Evolutionary conservation across 495 filamentous ascomycete species (phyloP), one percentile per base, ranked within the genome.

Genomic region (Hyaloscypha finlandica): DNA sequence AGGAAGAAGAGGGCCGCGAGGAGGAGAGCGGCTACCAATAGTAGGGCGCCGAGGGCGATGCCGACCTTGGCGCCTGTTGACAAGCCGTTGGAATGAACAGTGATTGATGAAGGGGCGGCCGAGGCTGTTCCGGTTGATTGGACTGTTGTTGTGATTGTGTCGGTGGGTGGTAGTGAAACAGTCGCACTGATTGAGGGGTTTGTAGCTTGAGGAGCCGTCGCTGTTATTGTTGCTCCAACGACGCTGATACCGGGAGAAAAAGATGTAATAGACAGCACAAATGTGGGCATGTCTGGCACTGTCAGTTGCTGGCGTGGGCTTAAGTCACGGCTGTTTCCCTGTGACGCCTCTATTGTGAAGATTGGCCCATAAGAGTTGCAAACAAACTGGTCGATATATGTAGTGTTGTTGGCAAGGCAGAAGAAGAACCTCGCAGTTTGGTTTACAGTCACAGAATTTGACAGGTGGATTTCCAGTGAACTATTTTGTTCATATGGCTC

Each of bases 51-150:
- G 11, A 73, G 54, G 6, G 68, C 71, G 42, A 68, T 67, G 12
- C 68, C 71, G 3, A 71, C 64, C 57, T 64, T 68, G 16, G 66
- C 68, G 9, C 71, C 71, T 4, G 39, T 37, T n/a, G 65, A 64
- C 59, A 73, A 65, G 11, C 64, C 63, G 35, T 39, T n/a, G 19
- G 59, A 25, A 60, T 30, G 65, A 65, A 31, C 35, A 32, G 20
- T 2, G 11, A 9, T 29, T 25, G 62, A 25, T 25, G 20, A 19
- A 2, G 51, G 8, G 4, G 61, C 6, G 54, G 60, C 20, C 2
- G 61, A 37, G 20, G 39, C n/a, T 25, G 53, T 48, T 30, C 0
- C 3, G 16, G 22, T 30, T 31, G 53, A 12, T 37, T 6, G 35
- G 8, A 12, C 35, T 37, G 12, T 8, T 6, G 35, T 37, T 6